These are phyloP conservation scores for Rhodamnia rubescens DNA, from an alignment of 345 rosid genomes.

Conservation along the genomic window DNA sequence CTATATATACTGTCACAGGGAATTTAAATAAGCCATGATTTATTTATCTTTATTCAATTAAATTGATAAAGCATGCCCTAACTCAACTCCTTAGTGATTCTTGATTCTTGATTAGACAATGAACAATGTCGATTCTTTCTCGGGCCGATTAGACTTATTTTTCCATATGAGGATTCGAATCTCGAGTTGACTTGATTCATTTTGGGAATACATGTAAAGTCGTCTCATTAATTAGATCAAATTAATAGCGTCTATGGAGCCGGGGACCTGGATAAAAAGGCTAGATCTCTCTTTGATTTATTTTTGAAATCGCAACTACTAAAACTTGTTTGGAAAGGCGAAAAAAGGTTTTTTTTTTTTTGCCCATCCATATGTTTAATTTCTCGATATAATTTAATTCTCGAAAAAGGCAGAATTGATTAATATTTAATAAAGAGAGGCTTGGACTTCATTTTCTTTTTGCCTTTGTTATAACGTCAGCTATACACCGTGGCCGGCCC, in stretches of 20 bases:
- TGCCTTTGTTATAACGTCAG: not conserved
- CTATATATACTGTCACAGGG: no score
- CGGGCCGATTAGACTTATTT: accelerated
- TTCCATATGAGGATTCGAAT: accelerated
- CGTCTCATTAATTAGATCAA: accelerated
- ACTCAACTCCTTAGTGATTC: accelerated
- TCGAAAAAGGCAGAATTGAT: not conserved
- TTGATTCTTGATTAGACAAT: accelerated
- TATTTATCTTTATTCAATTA: accelerated
- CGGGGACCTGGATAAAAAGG: accelerated
- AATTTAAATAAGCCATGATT: accelerated
- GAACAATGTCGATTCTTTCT: not conserved
- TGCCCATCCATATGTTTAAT: accelerated
- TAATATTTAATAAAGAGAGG: not conserved
- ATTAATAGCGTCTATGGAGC: accelerated
- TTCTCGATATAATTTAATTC: not conserved
- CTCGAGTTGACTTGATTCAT: accelerated
- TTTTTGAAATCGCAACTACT: not conserved
- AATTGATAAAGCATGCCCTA: not conserved
- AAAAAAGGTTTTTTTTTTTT: no score
- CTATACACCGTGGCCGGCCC: conserved; percentile 62
- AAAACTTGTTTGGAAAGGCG: not conserved
- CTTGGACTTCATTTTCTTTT: not conserved
- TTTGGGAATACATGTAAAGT: accelerated
- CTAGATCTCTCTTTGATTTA: not conserved